Base-by-base conservation (phyloP, 2,329 filamentous ascomycete genomes). In the Paecilomyces niveus region DNA sequence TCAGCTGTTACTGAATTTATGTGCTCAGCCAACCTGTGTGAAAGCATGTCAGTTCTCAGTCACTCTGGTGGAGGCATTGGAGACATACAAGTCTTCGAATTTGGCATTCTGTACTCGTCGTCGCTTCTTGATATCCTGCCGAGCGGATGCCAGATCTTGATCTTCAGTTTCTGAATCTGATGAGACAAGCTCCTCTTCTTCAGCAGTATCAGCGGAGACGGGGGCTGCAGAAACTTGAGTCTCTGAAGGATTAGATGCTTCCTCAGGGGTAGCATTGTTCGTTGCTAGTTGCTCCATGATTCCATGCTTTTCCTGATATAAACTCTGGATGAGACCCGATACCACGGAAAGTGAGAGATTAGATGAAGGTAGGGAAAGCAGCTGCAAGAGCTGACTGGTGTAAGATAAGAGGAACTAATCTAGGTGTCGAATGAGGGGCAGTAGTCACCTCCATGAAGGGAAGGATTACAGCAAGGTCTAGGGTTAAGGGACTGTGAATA, bases 21-120 rank as follows among this genome's bases (percentile, higher is more conserved):
- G 56, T 76, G 74, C 54, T 77, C 70, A 24, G 73, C 71, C 10
- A 77, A 64, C 31, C 76, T 78, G 24, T 32, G 13, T 26, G 22
- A 15, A 67, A 49, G 64, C 59, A 22, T 24, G 9, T 58, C 7
- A 54, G 54, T 31, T 18, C 54, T 5, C 10, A 18, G 10, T 11
- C n/a, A 15, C 31, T 22, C 10, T 8, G 51, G 26, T 45, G 5
- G 31, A 2, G 39, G n/a, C 45, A 18, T 35, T 31, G 2, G 18
- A 3, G 18, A 18, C 74, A 51, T 74, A 76, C 63, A 78, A 80
- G 1, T 70, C 68, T 54, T 81, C 74, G 55, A 86, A 84, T 31
- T 75, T 75, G 1, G 77, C 75, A 60, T 81, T 77, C 54, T 86
- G 81, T 3, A 71, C 71, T 11, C 78, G 77, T 56, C 81, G 81